Percentiles rank a stretch among this genome's conserved stretches.
Conservation (phyloP, 306 rosid genomes). For the Dryas drummondii region DNA sequence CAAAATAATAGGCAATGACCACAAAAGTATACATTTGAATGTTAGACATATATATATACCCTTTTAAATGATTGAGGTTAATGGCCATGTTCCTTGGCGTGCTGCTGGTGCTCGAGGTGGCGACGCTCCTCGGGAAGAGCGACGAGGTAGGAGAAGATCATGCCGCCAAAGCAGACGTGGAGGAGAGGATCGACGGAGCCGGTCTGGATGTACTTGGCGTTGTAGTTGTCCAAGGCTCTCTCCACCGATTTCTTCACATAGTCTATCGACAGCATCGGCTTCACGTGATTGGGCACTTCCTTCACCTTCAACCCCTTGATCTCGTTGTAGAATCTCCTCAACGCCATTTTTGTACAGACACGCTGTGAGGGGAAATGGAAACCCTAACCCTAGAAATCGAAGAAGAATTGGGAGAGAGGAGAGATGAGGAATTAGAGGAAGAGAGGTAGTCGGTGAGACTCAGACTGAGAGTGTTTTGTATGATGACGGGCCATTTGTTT, state of each 20-base stretch:
- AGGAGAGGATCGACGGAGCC: conserved; percentile 47
- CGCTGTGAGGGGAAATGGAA: conserved; percentile 5
- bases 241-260: conserved; percentile 42
- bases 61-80: conserved; percentile 19
- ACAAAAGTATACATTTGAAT: not conserved
- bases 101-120: conserved; percentile 64
- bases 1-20: not conserved
- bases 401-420: not conserved
- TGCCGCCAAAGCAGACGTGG: conserved; percentile 78
- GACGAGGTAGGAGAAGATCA: conserved; percentile 71
- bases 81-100: conserved; percentile 68
- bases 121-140: conserved; percentile 83
- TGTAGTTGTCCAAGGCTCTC: conserved; percentile 63
- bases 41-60: conserved; percentile 15
- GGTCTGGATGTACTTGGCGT: conserved; percentile 74
- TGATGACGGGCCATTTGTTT: not conserved
- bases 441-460: not conserved
- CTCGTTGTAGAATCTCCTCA: conserved; percentile 65
- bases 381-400: conserved; percentile 38
- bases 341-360: conserved; percentile 45
- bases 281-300: conserved; percentile 57
- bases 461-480: not conserved
- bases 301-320: conserved; percentile 62
- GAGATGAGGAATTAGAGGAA: not conserved
- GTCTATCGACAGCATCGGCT: conserved; percentile 59